These are phyloP conservation scores for Elsinoe fawcettii DNA, from an alignment of 2,329 filamentous ascomycete species.

Conservation along the genomic window DNA sequence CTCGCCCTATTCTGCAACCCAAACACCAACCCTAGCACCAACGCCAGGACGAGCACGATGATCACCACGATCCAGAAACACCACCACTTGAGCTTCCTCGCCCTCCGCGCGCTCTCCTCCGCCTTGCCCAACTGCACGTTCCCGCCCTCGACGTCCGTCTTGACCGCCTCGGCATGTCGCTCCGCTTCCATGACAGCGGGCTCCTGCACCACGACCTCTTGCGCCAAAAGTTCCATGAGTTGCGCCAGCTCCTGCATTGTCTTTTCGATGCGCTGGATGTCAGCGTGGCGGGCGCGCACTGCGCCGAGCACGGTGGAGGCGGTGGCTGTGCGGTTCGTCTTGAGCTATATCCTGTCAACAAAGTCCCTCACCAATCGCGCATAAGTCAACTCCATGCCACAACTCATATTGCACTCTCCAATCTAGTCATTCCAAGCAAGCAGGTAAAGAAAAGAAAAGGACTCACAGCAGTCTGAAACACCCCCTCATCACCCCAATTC, in stretches of 20 bases:
- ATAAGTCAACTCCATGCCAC: too few relatives aligned
- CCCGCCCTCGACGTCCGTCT: slow-evolving; percentile 58
- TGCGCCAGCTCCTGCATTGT: slow-evolving; percentile 62
- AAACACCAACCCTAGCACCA: slow-evolving; percentile 44
- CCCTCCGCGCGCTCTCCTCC: slow-evolving; percentile 57
- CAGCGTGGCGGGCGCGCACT: slow-evolving; percentile 74
- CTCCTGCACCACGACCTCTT: slow-evolving; percentile 67
- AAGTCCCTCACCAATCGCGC: too few relatives aligned
- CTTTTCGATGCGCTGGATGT: slow-evolving; percentile 71
- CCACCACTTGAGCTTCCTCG: slow-evolving; percentile 76
- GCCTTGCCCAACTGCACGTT: slow-evolving; percentile 63
- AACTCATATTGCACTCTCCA: too few relatives aligned
- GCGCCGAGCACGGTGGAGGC: slow-evolving; percentile 66
- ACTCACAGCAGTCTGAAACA: slow-evolving; percentile 75
- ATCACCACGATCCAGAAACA: slow-evolving; percentile 52
- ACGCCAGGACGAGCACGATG: slow-evolving; percentile 43
- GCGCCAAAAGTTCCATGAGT: slow-evolving; percentile 67
- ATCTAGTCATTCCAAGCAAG: too few relatives aligned
- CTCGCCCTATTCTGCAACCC: slow-evolving; percentile 26
- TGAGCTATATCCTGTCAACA: too few relatives aligned
- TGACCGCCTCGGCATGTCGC: slow-evolving; percentile 46
- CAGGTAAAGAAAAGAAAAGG: slow-evolving; percentile 11
- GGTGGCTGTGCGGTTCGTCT: slow-evolving; percentile 65
- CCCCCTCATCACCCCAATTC: slow-evolving; percentile 69
- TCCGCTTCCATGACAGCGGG: slow-evolving; percentile 54